These are phyloP conservation scores for Phtheirospermum japonicum DNA, from an alignment of 257 asterid species.

Conservation along the genomic window DNA sequence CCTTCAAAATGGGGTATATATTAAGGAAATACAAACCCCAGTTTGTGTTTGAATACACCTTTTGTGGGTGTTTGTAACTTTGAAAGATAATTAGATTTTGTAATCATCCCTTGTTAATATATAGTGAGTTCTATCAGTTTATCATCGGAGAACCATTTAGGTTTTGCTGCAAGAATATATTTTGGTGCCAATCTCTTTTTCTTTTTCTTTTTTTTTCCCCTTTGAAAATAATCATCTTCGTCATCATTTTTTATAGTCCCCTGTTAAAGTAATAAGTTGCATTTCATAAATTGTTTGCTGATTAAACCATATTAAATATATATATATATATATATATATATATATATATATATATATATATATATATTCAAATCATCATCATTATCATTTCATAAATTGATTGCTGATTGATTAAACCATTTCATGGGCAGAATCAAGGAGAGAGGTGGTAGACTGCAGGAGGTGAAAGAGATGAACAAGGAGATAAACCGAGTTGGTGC, in stretches of 20 bases:
- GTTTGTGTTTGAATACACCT: too few relatives aligned
- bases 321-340: too few relatives aligned
- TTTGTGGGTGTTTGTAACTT: too few relatives aligned
- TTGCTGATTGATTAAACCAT: slow-evolving; percentile 24
- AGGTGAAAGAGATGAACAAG: slow-evolving; percentile 42
- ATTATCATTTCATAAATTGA: background rate
- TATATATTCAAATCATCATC: too few relatives aligned
- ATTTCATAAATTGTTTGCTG: background rate
- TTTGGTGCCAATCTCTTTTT: too few relatives aligned
- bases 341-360: too few relatives aligned
- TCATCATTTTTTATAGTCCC: background rate
- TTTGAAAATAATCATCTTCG: too few relatives aligned
- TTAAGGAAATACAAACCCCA: too few relatives aligned
- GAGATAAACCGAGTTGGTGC: slow-evolving; percentile 29
- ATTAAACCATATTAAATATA: too few relatives aligned
- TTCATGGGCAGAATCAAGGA: slow-evolving; percentile 42
- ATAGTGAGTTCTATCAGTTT: background rate
- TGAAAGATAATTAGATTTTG: background rate
- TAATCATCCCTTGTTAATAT: background rate
- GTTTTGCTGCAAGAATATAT: background rate
- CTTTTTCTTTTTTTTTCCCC: too few relatives aligned
- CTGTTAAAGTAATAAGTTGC: background rate
- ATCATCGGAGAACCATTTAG: background rate
- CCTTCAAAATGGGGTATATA: too few relatives aligned
- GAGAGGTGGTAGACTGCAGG: slow-evolving; percentile 66